Conservation (phyloP, 208 protist species). For the Leptomonas seymouri region DNA sequence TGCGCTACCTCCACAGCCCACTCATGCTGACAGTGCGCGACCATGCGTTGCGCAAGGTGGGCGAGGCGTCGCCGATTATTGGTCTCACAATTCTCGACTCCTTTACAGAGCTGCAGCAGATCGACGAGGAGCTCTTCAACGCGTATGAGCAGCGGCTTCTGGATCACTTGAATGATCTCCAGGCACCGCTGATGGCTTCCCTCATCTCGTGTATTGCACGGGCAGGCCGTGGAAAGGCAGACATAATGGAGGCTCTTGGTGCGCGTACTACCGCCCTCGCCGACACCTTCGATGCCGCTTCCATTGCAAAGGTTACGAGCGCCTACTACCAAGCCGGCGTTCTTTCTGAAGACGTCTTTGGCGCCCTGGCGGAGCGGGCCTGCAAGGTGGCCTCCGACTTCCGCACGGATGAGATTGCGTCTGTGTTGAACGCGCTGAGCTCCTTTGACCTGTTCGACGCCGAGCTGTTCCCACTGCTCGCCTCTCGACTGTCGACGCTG, state of each 20-base stretch:
- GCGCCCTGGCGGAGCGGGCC: constrained; percentile 84
- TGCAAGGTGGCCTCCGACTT: constrained; percentile 81
- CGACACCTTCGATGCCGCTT: constrained; percentile 74
- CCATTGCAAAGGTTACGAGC: constrained; percentile 75
- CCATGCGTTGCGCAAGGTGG: constrained; percentile 59
- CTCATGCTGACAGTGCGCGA: constrained; percentile 80
- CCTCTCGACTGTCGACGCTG: constrained; percentile 65
- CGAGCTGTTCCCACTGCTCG: constrained; percentile 89
- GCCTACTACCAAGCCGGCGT: constrained; percentile 76
- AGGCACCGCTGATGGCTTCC: constrained; percentile 73
- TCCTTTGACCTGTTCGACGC: constrained; percentile 90
- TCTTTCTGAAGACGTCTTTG: constrained; percentile 80
- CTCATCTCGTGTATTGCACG: constrained; percentile 63
- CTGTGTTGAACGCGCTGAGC: constrained; percentile 72
- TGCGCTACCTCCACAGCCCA: constrained; percentile 62
- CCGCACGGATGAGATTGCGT: constrained; percentile 73
- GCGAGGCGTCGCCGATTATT: constrained; percentile 60
- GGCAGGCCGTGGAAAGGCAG: constrained; percentile 44
- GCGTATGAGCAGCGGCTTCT: constrained; percentile 75
- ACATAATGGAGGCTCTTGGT: constrained; percentile 60
- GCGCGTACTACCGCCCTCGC: constrained; percentile 58
- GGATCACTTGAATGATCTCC: constrained; percentile 51
- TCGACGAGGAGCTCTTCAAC: constrained; percentile 78
- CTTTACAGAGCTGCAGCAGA: constrained; percentile 73
- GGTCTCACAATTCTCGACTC: constrained; percentile 81